phyloP scores from a whole-genome alignment of 768 basidiomycete genomes.

The Xerocomellus amylosporus region DNA sequence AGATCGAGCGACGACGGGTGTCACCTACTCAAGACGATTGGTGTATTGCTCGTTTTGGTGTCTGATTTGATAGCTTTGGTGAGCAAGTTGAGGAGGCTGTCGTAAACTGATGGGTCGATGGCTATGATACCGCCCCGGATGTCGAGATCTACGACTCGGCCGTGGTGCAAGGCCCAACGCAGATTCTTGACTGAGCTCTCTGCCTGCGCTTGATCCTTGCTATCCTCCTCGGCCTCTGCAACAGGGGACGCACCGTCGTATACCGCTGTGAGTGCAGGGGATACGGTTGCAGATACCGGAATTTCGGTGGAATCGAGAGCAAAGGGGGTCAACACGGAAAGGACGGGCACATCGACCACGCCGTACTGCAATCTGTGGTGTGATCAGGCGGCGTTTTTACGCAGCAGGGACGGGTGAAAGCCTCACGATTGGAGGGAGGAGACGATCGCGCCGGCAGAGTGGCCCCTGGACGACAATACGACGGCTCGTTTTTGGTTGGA shows the following conservation, averaged over 20 bases:
- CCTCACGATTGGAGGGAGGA: conserved; percentile 42
- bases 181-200: conserved; percentile 52
- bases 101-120: conserved; percentile 50
- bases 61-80: conserved; percentile 49
- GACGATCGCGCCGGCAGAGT: conserved; percentile 38
- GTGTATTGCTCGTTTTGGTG: conserved; percentile 37
- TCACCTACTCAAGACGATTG: conserved; percentile 63
- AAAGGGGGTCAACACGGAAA: conserved; percentile 64
- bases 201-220: conserved; percentile 21
- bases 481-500: conserved; percentile 50
- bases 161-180: conserved; percentile 61
- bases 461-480: conserved; percentile 51
- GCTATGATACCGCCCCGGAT: conserved; percentile 52
- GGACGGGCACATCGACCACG: conserved; percentile 36
- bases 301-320: conserved; percentile 47
- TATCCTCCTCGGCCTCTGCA: conserved; percentile 21
- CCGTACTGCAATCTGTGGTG: conserved; percentile 15
- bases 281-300: conserved; percentile 23
- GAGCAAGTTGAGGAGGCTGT: conserved; percentile 69
- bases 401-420: neutral
- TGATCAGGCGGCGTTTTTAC: neutral
- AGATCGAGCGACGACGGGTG: neutral
- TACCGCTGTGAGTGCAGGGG: conserved; percentile 47
- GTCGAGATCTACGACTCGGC: conserved; percentile 68
- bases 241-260: conserved; percentile 49